Evolutionary conservation across 352 stramenopile species (phyloP).

Genomic region (Pythium periplocum): DNA sequence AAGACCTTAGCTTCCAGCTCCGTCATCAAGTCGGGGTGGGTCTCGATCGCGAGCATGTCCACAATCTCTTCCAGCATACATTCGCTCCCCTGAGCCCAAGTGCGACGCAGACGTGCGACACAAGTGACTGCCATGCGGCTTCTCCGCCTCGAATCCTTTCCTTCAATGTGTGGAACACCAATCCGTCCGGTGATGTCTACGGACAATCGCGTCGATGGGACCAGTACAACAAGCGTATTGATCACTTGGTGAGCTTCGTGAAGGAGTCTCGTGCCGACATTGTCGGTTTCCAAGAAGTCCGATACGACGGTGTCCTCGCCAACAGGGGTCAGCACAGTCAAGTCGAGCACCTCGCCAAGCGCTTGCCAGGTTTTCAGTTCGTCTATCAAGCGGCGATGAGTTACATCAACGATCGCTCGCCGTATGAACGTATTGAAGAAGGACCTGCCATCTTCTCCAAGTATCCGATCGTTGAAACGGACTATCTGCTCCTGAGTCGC

Average conservation of each 20-base stretch:
- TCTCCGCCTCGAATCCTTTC: conserved; percentile 58
- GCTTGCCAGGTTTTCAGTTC: conserved; percentile 72
- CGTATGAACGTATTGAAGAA: conserved; percentile 81
- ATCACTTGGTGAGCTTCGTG: conserved; percentile 65
- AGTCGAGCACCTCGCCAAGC: conserved; percentile 61
- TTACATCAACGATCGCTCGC: conserved; percentile 54
- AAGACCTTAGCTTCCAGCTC: conserved; percentile 46
- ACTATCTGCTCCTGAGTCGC: conserved; percentile 77
- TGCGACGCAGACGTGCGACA: background rate
- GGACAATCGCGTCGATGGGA: conserved; percentile 43
- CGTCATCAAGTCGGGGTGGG: conserved; percentile 58
- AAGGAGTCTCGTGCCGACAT: conserved; percentile 46
- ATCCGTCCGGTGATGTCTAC: conserved; percentile 67
- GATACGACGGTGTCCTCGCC: conserved; percentile 78
- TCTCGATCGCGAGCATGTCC: conserved; percentile 58
- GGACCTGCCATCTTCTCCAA: conserved; percentile 77
- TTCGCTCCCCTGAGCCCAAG: conserved; percentile 23
- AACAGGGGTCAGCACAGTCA: conserved; percentile 56
- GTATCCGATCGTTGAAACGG: conserved; percentile 68
- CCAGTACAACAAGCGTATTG: conserved; percentile 74
- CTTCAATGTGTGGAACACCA: conserved; percentile 91
- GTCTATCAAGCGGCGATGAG: conserved; percentile 86
- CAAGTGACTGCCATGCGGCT: background rate
- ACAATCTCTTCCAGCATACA: conserved; percentile 76
- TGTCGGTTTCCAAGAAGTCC: conserved; percentile 86